Conservation (phyloP, 306 rosid species). For the Castanea mollissima region DNA sequence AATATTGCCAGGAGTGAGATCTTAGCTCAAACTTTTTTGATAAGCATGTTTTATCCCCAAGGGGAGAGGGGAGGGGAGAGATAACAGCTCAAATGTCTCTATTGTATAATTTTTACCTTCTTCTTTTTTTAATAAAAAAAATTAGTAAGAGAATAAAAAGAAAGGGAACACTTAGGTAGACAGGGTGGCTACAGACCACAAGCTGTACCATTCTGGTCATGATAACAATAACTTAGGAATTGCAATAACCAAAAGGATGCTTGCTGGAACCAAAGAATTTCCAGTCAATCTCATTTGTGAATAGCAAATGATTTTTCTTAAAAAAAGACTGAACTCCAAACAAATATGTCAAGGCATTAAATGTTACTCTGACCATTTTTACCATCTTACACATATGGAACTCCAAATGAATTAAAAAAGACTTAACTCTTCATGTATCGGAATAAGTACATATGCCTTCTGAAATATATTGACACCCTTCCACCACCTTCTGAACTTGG, state of each 20-base stretch:
- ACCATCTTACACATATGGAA: conserved; percentile 6
- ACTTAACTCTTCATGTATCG: conserved; percentile 83
- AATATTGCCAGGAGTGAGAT: not conserved
- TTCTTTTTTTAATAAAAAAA: not conserved
- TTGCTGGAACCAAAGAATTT: not conserved
- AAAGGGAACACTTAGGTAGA: not conserved
- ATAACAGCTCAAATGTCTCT: conserved; percentile 1
- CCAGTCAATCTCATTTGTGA: not conserved
- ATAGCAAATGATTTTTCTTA: not conserved
- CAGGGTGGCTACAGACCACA: not conserved
- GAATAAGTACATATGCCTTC: conserved; percentile 87
- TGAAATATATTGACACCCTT: conserved; percentile 87
- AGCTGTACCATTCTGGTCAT: not conserved
- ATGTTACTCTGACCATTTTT: not conserved
- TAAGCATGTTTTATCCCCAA: not conserved
- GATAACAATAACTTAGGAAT: not conserved
- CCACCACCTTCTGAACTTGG: conserved; percentile 98
- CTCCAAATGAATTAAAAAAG: conserved; percentile 6
- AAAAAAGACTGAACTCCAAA: not conserved
- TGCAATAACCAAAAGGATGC: not conserved
- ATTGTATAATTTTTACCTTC: not conserved
- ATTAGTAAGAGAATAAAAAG: not conserved
- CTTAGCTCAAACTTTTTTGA: conserved; percentile 1
- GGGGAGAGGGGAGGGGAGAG: too few relatives aligned
- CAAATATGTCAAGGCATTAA: not conserved